A percentile compares a stretch with the other conserved stretches of the same genome.
Conservation (phyloP, 768 basidiomycete species). For the Dacryopinax spathularia region DNA sequence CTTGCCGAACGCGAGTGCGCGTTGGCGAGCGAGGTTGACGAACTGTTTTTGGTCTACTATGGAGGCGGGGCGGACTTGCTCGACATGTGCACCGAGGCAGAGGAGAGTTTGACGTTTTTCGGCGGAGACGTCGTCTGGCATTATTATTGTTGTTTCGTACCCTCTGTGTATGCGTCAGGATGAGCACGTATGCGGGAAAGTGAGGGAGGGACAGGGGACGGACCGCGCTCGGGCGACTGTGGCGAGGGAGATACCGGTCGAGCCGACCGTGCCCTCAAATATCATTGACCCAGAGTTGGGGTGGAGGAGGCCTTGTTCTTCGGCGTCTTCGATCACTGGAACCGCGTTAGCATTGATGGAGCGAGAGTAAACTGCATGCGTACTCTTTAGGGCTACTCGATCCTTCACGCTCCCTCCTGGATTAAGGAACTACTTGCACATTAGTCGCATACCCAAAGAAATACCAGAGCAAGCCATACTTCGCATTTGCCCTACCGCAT, state of each 20-base stretch:
- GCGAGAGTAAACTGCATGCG: constrained; percentile 11
- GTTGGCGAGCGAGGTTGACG: constrained; percentile 70
- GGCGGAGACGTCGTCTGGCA: constrained; percentile 77
- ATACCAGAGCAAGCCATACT: constrained; percentile 30
- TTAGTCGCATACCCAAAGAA: not conserved
- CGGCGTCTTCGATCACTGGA: constrained; percentile 88
- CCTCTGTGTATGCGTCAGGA: constrained; percentile 39
- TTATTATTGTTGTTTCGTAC: constrained; percentile 78
- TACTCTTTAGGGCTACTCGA: constrained; percentile 85
- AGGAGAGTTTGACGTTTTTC: constrained; percentile 80
- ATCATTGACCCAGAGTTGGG: constrained; percentile 84
- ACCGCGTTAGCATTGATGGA: not conserved
- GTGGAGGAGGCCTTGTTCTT: constrained; percentile 60
- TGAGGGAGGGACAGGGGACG: constrained; percentile 13
- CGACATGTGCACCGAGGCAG: constrained; percentile 77
- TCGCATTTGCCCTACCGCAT: constrained; percentile 68
- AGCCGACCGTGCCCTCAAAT: constrained; percentile 94
- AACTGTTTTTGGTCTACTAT: constrained; percentile 91
- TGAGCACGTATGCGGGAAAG: not conserved
- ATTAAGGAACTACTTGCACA: constrained; percentile 60
- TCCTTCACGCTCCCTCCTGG: constrained; percentile 98
- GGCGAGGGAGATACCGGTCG: constrained; percentile 91
- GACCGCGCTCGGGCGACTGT: constrained; percentile 81
- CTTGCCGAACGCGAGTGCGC: constrained; percentile 59
- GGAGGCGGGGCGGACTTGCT: constrained; percentile 81